Evolutionary conservation across 2,329 filamentous ascomycete genomes (phyloP), one percentile per base, ranked within the genome.

Genomic region (Sporothrix humicola): DNA sequence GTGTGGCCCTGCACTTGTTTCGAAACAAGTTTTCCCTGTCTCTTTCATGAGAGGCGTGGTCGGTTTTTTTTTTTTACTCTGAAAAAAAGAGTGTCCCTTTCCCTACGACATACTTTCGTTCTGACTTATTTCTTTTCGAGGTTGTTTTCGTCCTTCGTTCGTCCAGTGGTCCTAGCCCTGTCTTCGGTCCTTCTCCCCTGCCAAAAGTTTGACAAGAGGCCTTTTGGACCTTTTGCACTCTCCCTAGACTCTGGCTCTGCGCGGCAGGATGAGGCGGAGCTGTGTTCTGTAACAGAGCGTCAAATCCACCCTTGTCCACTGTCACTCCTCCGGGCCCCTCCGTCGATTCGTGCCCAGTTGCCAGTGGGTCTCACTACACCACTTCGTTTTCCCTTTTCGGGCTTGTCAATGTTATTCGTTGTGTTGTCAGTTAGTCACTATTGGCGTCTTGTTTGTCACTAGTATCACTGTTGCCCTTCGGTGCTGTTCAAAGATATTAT

Each of bases 141-240:
- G 15, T 63, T 17, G 17, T 17, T 58, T 23, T 17, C 56, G 10
- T 58, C 56, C 56, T 12, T 58, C 23, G 23, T 58, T 31, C 13
- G 23, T 58, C 56, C 56, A 31, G 23, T 46, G 20, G 20, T 10
- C n/a, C 26, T 7, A 17, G 63, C 42, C 59, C 37, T 48, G 61
- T 61, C 37, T 44, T 61, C 63, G 72, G 63, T 52, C 65, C 72
- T 70, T 70, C 52, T 70, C 66, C 50, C 68, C 37, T 70, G 68
- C 23, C 26, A 56, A 58, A 58, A n/a, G 10, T 26, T 8, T 23
- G 31, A 56, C 26, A n/a, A 44, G 50, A 44, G n/a, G 50, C 3
- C 13, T 9, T 17, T 17, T 37, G 31, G 31, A 37, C 31, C 9
- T 23, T 20, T 26, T 4, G 44, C 12, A 31, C n/a, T 31, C 63